Base-by-base conservation (phyloP, 2,329 filamentous ascomycete species). In the Ophiosphaerella narmari region DNA sequence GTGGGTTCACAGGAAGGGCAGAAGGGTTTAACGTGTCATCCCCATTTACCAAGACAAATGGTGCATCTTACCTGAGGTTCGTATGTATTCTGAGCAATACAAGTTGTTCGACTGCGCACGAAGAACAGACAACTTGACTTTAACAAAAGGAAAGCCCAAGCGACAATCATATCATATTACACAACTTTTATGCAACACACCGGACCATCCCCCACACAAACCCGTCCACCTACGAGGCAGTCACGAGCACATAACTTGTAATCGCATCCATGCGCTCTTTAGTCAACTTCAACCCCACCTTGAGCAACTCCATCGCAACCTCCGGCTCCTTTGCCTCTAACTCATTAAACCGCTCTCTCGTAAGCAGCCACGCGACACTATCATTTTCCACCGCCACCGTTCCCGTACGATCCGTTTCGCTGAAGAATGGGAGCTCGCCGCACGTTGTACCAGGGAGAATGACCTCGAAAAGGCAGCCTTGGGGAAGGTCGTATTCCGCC, bases 371-470 rank as follows among this genome's bases (percentile, higher is more conserved):
- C 5, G 88, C 85, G 0, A 94, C 85, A 54, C 87, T 89, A 60
- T 93, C 87, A 46, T 86, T 82, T 70, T 97, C 92, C 1, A 90
- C 90, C 37, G 86, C 80, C 9, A 95, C 91, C 0, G 89, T 96
- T 1, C 91, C 91, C 4, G 92, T 97, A 14, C 94, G 83, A 44
- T 84, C 80, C 1, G 93, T 97, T 66, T 95, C 90, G 2, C 88
- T 91, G 75, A 99, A 99, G 77, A 99, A 99, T 0, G 94, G 94
- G 45, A 99, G 75, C 76, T 99, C 94, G 32, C 94, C 94, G 63
- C 93, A 97, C 0, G 94, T 97, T 1, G 94, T 94, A 13, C 94
- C 94, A 0, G 92, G 90, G 1, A 97, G 88, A 46, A 97, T 97
- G 65, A 90, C 90, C 73, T 99, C 94, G 54, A 89, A 90, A 61